These are phyloP conservation scores for Lantana camara DNA, from an alignment of 257 asterid genomes.

Conservation along the genomic window DNA sequence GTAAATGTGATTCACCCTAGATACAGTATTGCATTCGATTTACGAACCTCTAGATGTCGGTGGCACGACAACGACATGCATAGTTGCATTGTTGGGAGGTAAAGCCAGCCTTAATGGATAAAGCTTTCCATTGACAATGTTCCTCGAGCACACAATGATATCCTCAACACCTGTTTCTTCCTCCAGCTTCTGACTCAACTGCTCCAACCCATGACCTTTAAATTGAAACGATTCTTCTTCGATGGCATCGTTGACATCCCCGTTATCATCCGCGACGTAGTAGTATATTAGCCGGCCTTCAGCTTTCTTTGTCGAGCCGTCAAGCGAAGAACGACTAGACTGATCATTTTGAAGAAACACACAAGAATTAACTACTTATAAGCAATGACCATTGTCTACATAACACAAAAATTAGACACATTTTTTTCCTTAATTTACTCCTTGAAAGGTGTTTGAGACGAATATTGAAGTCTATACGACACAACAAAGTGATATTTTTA, in stretches of 20 bases:
- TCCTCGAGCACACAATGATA: slow-evolving; percentile 64
- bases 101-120: slow-evolving; percentile 82
- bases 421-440: too few relatives aligned
- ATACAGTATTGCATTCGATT: too few relatives aligned
- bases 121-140: slow-evolving; percentile 65
- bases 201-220: slow-evolving; percentile 74
- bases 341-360: slow-evolving; percentile 20
- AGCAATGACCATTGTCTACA: neutral
- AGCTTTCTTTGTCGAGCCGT: slow-evolving; percentile 37
- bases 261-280: slow-evolving; percentile 63
- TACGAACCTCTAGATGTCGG: slow-evolving; percentile 71
- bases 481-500: too few relatives aligned
- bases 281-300: slow-evolving; percentile 77
- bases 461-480: too few relatives aligned
- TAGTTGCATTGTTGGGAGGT: slow-evolving; percentile 91
- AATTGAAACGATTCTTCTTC: slow-evolving; percentile 60
- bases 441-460: too few relatives aligned
- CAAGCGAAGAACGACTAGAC: slow-evolving; percentile 33
- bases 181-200: slow-evolving; percentile 60
- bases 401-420: too few relatives aligned
- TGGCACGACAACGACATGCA: slow-evolving; percentile 81
- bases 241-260: slow-evolving; percentile 42
- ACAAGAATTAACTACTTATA: neutral
- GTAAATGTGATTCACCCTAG: too few relatives aligned
- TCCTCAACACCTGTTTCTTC: slow-evolving; percentile 71